Evolutionary conservation across 768 basidiomycete species (phyloP).

Genomic region (Leccinum ochraceum): DNA sequence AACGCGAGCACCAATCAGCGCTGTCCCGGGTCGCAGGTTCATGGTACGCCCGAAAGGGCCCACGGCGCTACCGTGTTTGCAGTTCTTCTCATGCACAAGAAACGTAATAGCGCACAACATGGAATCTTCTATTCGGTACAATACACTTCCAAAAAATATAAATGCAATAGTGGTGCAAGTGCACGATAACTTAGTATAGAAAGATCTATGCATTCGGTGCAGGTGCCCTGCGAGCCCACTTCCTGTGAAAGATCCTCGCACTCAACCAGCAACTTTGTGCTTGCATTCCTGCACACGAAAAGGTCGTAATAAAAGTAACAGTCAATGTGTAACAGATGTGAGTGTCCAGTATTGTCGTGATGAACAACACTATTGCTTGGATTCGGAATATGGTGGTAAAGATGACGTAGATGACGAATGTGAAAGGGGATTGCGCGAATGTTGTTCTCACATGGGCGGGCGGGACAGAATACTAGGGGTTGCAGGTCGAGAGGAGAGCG

Average conservation of each 20-base stretch:
- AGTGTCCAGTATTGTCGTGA: slow-evolving; percentile 7
- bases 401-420: slow-evolving; percentile 42
- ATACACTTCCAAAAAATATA: background rate
- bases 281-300: slow-evolving; percentile 1
- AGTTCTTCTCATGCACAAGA: background rate
- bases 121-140: background rate
- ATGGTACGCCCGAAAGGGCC: slow-evolving; percentile 1
- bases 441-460: slow-evolving; percentile 26
- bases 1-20: background rate
- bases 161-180: too few species aligned
- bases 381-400: slow-evolving; percentile 44
- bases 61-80: background rate
- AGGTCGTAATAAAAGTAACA: slow-evolving; percentile 20
- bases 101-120: background rate
- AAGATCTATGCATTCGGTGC: slow-evolving; percentile 13
- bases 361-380: slow-evolving; percentile 19
- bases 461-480: slow-evolving; percentile 49
- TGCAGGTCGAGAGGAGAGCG: slow-evolving; percentile 59
- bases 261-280: background rate
- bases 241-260: background rate
- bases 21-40: background rate
- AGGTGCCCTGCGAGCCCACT: background rate
- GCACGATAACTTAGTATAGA: background rate
- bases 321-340: slow-evolving; percentile 23
- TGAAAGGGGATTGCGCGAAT: slow-evolving; percentile 23